Base-by-base conservation (phyloP, 495 filamentous ascomycete species). In the Neurospora sp. region DNA sequence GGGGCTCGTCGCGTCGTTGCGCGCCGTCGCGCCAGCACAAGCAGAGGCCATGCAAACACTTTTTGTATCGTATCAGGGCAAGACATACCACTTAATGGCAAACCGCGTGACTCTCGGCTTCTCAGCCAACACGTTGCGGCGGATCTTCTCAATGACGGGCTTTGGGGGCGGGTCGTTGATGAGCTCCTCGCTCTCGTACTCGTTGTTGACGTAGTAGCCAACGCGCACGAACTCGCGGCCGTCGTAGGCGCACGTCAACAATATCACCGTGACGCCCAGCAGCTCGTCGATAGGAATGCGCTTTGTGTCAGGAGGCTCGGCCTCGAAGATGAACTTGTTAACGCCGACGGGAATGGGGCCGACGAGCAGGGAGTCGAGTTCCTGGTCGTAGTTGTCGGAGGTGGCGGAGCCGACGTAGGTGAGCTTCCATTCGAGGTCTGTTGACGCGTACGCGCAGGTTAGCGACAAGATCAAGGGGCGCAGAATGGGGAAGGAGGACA, bases 191-290 rank as follows among this genome's bases (percentile, higher is more conserved):
- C 91, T 91, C 75, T 95, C 92, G 81, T 99, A 99, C 80, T 98
- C 96, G 76, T 98, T 98, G 85, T 97, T 99, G 73, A 98, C 94
- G 76, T 99, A 99, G 87, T 99, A 99, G 47, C 96, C 96, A 31
- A 99, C 96, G 76, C 96, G 94, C 45, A 99, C 96, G 77, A 99
- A 99, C 81, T 99, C 96, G 77, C 96, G 88, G 71, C 91, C 90
- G 77, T 98, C 96, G 83, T 99, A 99, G 82, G 93, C 93, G 84
- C 96, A 98, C 69, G 93, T 96, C 73, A 99, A 90, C 47, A 99
- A 90, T 75, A 99, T 94, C 73, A 99, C 96, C 41, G 96, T 99
- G 41, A 99, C 96, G 72, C 96, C 96, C 12, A 99, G 89, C 72
- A 99, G 94, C 83, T 99, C 96, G 75, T 93, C 94, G 73, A 90